phyloP scores from a whole-genome alignment of 805 yeast species.

The Ogataea dorogensis region DNA sequence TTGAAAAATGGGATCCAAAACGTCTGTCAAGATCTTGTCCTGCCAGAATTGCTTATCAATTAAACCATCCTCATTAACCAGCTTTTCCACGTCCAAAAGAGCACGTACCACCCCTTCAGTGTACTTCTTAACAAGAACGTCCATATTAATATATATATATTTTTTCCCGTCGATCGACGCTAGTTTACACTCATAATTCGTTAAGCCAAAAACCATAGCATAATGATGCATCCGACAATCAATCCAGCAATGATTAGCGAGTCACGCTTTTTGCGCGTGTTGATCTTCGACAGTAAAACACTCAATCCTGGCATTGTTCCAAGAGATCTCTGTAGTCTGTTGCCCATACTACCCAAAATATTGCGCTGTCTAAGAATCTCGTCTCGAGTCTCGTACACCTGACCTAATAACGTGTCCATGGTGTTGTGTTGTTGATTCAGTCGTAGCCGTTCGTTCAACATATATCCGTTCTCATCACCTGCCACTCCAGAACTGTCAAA shows the following conservation, averaged over 20 bases:
- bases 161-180: conserved; percentile 9
- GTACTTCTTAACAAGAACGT: conserved; percentile 10
- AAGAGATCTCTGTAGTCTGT: conserved; percentile 57
- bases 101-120: conserved; percentile 3
- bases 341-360: conserved; percentile 60
- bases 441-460: conserved; percentile 71
- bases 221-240: conserved; percentile 67
- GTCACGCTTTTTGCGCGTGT: conserved; percentile 86
- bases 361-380: conserved; percentile 73
- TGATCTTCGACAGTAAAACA: conserved; percentile 71
- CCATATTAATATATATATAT: conserved; percentile 3
- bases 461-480: conserved; percentile 43
- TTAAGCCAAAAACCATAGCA: conserved; percentile 43
- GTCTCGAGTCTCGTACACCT: conserved; percentile 88
- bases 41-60: too few relatives aligned
- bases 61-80: neutral
- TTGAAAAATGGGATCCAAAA: conserved; percentile 1
- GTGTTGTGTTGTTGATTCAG: conserved; percentile 70
- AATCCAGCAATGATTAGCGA: conserved; percentile 77
- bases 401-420: conserved; percentile 77
- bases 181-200: neutral
- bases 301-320: conserved; percentile 81
- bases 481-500: conserved; percentile 27
- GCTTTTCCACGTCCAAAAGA: neutral
- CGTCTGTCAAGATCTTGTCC: too few relatives aligned